Conservation (phyloP, 1,284 basidiomycete genomes). For the Sanguinoderma infundibulare region DNA sequence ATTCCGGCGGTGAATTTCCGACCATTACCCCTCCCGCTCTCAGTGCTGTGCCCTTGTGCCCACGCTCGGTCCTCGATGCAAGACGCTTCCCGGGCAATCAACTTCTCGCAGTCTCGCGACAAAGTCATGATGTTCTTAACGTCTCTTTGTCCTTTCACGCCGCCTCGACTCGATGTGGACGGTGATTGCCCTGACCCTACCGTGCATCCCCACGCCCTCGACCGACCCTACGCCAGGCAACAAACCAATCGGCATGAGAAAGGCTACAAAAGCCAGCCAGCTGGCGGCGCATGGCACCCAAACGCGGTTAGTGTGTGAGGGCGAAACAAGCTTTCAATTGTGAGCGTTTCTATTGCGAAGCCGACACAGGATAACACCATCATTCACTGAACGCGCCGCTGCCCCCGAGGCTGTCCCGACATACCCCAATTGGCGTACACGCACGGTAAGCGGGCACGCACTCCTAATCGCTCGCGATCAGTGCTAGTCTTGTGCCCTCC, state of each 20-base stretch:
- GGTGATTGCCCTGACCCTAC: not conserved
- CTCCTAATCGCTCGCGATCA: slow-evolving; percentile 20
- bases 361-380: not conserved
- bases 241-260: not conserved
- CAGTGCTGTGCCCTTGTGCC: slow-evolving; percentile 14
- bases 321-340: slow-evolving; percentile 26
- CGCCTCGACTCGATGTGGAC: not conserved
- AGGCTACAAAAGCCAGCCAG: slow-evolving; percentile 2
- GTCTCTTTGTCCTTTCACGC: not conserved
- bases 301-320: slow-evolving; percentile 24
- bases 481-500: slow-evolving; percentile 5
- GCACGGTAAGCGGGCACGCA: slow-evolving; percentile 23
- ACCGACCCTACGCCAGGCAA: not conserved
- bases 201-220: not conserved
- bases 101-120: not conserved
- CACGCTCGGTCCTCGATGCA: slow-evolving; percentile 2
- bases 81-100: slow-evolving; percentile 2
- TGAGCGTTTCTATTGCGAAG: slow-evolving; percentile 3
- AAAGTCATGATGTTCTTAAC: not conserved
- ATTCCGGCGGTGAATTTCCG: slow-evolving; percentile 27
- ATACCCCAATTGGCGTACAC: slow-evolving; percentile 22
- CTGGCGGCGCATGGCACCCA: slow-evolving; percentile 7
- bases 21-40: slow-evolving; percentile 21
- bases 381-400: not conserved
- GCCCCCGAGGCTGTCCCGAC: slow-evolving; percentile 26